Evolutionary conservation across 768 basidiomycete genomes (phyloP).

Genomic region (Russula griseocarnosa): DNA sequence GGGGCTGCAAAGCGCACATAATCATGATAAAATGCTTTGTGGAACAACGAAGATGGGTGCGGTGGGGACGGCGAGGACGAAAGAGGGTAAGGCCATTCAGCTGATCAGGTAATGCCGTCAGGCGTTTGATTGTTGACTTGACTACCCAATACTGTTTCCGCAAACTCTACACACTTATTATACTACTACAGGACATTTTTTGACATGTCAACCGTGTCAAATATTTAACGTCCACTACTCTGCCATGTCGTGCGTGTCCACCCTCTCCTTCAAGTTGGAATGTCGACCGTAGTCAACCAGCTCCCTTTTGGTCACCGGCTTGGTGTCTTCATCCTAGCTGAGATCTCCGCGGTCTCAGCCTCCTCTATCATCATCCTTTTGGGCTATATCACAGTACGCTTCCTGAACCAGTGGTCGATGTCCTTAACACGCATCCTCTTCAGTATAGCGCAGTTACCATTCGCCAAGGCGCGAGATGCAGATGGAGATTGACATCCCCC

Average conservation of each 20-base stretch:
- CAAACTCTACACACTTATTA: background rate
- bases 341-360: conserved; percentile 32
- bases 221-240: background rate
- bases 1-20: conserved; percentile 53
- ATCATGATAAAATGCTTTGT: conserved; percentile 53
- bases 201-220: background rate
- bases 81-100: conserved; percentile 22
- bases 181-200: background rate
- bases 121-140: background rate
- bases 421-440: background rate
- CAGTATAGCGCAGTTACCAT: conserved; percentile 29
- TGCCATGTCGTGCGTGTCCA: background rate
- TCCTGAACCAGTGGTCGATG: background rate
- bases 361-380: conserved; percentile 28
- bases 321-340: conserved; percentile 31
- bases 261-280: background rate
- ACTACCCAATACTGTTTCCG: no score
- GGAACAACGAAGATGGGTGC: background rate
- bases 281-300: background rate
- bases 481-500: conserved; percentile 29
- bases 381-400: conserved; percentile 30
- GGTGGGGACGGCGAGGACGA: conserved; percentile 4
- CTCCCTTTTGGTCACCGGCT: conserved; percentile 30
- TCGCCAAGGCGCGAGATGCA: conserved; percentile 21
- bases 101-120: conserved; percentile 6